Percentiles rank a stretch among this genome's conserved stretches.
Evolutionary conservation across 306 rosid genomes (phyloP).

Genomic region (Fragaria nilgerrensis): DNA sequence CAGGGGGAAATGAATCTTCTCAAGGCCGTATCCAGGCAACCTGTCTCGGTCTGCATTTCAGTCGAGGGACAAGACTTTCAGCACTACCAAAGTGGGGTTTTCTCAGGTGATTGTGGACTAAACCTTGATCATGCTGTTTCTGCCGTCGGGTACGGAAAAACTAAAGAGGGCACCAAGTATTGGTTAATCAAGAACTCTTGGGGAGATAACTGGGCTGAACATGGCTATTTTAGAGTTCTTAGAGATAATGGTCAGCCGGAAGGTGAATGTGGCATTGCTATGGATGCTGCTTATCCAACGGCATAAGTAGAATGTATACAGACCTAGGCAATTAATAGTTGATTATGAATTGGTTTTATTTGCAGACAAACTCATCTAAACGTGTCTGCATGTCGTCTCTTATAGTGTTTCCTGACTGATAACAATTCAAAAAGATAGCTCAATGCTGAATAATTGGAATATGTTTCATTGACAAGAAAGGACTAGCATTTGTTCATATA

Average conservation of each 20-base stretch:
- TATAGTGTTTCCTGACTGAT: too few species aligned
- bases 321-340: too few species aligned
- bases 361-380: too few species aligned
- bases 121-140: constrained; percentile 11
- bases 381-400: too few species aligned
- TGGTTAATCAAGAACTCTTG: constrained; percentile 34
- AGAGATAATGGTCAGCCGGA: neutral
- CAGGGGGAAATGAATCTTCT: constrained; percentile 13
- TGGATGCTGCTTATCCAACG: neutral
- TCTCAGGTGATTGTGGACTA: constrained; percentile 5
- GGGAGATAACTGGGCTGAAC: neutral
- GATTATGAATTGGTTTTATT: too few species aligned
- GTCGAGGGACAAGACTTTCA: neutral
- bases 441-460: too few species aligned
- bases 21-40: constrained; percentile 18
- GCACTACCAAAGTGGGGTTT: constrained; percentile 11
- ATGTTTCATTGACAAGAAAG: too few species aligned
- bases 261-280: constrained; percentile 13
- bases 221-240: neutral
- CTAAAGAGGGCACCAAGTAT: constrained; percentile 9
- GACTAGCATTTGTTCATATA: too few species aligned
- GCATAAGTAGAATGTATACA: neutral
- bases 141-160: constrained; percentile 20
- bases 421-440: too few species aligned
- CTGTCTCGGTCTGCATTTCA: neutral